Evolutionary conservation across 2,329 filamentous ascomycete genomes (phyloP).

Genomic region (Cryphonectria carpinicola): DNA sequence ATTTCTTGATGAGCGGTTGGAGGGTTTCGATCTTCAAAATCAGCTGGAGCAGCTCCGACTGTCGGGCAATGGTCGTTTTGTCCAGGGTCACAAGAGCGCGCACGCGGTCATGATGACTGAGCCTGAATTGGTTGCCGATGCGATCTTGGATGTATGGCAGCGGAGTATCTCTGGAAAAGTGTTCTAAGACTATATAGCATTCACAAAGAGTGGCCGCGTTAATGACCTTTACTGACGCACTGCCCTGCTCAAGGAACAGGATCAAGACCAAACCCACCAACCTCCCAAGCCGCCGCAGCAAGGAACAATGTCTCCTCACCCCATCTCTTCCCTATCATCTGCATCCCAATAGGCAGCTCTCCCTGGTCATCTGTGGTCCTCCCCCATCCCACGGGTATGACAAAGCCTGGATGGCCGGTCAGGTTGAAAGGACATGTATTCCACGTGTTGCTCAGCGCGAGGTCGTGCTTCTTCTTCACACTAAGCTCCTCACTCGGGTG

Average conservation of each 20-base stretch:
- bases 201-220: neutral
- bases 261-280: conserved; percentile 38
- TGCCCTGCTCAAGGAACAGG: conserved; percentile 30
- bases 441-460: conserved; percentile 48
- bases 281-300: conserved; percentile 38
- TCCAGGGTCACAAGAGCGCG: conserved; percentile 4
- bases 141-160: conserved; percentile 6
- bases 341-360: conserved; percentile 39
- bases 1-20: neutral
- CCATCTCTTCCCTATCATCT: conserved; percentile 38
- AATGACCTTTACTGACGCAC: neutral
- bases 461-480: conserved; percentile 46
- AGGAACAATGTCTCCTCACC: conserved; percentile 37
- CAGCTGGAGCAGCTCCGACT: conserved; percentile 14
- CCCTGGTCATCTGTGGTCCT: conserved; percentile 29
- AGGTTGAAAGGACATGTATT: conserved; percentile 54
- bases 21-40: neutral
- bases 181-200: neutral
- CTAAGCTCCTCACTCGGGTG: conserved; percentile 41
- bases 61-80: conserved; percentile 11
- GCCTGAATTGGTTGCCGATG: conserved; percentile 7
- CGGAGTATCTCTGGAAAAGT: neutral
- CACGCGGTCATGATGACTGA: conserved; percentile 8
- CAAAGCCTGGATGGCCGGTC: conserved; percentile 54
- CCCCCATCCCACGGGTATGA: conserved; percentile 47